These are phyloP conservation scores for Hymenochaete sp. DNA, from an alignment of 1,284 basidiomycete genomes.

Conservation along the genomic window DNA sequence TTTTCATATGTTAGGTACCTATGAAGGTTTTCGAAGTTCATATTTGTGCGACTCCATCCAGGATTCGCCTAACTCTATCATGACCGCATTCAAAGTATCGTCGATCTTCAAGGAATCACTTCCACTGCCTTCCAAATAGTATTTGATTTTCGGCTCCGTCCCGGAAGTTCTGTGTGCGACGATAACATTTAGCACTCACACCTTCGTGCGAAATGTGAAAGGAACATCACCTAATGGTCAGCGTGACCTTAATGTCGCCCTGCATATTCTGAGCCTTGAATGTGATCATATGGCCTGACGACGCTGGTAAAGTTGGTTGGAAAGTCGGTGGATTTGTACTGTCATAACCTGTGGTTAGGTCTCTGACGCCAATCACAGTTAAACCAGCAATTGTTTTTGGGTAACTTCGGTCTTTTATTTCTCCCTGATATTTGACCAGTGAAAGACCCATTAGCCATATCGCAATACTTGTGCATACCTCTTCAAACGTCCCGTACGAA, in stretches of 20 bases:
- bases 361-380: slow-evolving; percentile 52
- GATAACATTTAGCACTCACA: slow-evolving; percentile 16
- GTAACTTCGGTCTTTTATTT: slow-evolving; percentile 32
- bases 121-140: slow-evolving; percentile 72
- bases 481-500: slow-evolving; percentile 41
- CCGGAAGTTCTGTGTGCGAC: slow-evolving; percentile 57
- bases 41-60: slow-evolving; percentile 64
- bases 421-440: slow-evolving; percentile 5
- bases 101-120: slow-evolving; percentile 36
- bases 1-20: too few relatives aligned
- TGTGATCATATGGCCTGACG: slow-evolving; percentile 79
- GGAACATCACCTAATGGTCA: slow-evolving; percentile 52
- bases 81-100: slow-evolving; percentile 40
- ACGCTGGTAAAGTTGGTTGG: slow-evolving; percentile 57
- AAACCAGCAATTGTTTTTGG: slow-evolving; percentile 56
- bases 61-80: slow-evolving; percentile 47
- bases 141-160: slow-evolving; percentile 87
- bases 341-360: slow-evolving; percentile 70
- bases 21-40: slow-evolving; percentile 39
- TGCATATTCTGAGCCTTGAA: slow-evolving; percentile 45
- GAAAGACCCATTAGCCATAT: slow-evolving; percentile 2
- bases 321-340: slow-evolving; percentile 59
- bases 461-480: too few relatives aligned
- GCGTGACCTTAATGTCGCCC: slow-evolving; percentile 42
- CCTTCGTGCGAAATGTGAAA: too few relatives aligned